These are phyloP conservation scores for Suillus lakei DNA, from an alignment of 768 basidiomycete genomes.

Conservation along the genomic window DNA sequence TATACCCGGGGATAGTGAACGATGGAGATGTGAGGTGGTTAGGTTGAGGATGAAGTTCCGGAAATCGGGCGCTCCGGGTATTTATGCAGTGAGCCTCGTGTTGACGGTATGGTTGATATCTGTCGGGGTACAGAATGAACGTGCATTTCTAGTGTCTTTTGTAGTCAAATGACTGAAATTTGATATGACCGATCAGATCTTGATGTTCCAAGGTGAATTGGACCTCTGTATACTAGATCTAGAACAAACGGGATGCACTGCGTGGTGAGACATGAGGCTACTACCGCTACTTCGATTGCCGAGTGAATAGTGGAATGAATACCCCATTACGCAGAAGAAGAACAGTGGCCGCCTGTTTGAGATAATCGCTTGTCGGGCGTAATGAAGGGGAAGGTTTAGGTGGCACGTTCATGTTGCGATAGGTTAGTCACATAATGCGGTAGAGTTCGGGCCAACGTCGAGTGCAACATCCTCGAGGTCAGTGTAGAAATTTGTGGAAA, in stretches of 20 bases:
- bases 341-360: constrained; percentile 5
- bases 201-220: constrained; percentile 4
- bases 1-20: background rate
- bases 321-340: background rate
- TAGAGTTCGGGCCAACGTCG: constrained; percentile 16
- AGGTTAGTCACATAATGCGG: constrained; percentile 17
- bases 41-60: background rate
- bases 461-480: constrained; percentile 8
- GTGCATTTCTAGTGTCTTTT: background rate
- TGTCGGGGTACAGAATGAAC: background rate
- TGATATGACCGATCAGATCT: constrained; percentile 4
- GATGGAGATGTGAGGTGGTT: background rate
- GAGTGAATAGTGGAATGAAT: constrained; percentile 1
- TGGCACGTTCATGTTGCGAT: constrained; percentile 20
- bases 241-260: background rate
- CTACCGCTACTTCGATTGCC: background rate
- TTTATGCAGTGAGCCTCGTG: constrained; percentile 4
- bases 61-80: background rate
- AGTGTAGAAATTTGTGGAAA: constrained; percentile 15
- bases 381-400: background rate
- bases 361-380: constrained; percentile 8
- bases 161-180: constrained; percentile 3
- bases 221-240: background rate
- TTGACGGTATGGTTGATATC: constrained; percentile 1
- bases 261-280: constrained; percentile 3